These are phyloP conservation scores for Thecaphora thlaspeos DNA, from an alignment of 1,284 basidiomycete species.

Conservation along the genomic window DNA sequence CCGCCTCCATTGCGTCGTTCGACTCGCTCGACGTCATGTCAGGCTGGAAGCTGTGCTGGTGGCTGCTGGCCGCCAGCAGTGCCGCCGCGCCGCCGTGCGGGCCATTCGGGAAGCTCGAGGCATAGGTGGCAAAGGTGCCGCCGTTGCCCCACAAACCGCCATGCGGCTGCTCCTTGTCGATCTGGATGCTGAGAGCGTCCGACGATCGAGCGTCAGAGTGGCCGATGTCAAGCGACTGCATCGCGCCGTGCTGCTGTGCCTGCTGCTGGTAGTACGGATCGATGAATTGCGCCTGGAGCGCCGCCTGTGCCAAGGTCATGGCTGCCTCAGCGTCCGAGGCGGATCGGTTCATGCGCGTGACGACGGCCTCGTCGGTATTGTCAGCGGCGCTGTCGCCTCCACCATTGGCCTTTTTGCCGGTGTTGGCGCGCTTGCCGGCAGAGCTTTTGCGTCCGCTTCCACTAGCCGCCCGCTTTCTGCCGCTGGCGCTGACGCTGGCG, in stretches of 20 bases:
- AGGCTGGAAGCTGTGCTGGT: conserved; percentile 29
- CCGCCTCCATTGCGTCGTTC: conserved; percentile 38
- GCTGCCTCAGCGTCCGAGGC: conserved; percentile 47
- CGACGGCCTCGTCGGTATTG: conserved; percentile 3
- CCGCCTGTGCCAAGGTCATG: conserved; percentile 44
- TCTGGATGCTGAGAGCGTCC: neutral
- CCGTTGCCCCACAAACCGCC: conserved; percentile 11
- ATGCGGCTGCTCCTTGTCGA: neutral
- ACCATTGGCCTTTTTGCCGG: conserved; percentile 16
- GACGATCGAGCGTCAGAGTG: conserved; percentile 9
- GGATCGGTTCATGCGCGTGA: conserved; percentile 35
- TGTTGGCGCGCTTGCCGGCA: conserved; percentile 29
- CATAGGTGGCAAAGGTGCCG: conserved; percentile 15
- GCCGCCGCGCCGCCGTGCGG: conserved; percentile 34
- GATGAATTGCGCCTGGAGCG: conserved; percentile 34
- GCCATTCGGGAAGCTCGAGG: conserved; percentile 8
- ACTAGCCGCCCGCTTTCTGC: neutral
- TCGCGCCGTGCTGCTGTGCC: conserved; percentile 10
- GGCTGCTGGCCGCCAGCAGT: conserved; percentile 36
- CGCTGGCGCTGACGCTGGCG: no score
- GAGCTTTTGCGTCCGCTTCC: conserved; percentile 30
- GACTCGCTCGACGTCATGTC: conserved; percentile 34
- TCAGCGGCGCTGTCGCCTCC: conserved; percentile 1
- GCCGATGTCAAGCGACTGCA: no score
- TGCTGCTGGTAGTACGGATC: conserved; percentile 33